A percentile compares a stretch with the other conserved stretches of the same genome.
These are phyloP conservation scores for Chaetothyriales sp. DNA, from an alignment of 2,329 filamentous ascomycete genomes.

Conservation along the genomic window DNA sequence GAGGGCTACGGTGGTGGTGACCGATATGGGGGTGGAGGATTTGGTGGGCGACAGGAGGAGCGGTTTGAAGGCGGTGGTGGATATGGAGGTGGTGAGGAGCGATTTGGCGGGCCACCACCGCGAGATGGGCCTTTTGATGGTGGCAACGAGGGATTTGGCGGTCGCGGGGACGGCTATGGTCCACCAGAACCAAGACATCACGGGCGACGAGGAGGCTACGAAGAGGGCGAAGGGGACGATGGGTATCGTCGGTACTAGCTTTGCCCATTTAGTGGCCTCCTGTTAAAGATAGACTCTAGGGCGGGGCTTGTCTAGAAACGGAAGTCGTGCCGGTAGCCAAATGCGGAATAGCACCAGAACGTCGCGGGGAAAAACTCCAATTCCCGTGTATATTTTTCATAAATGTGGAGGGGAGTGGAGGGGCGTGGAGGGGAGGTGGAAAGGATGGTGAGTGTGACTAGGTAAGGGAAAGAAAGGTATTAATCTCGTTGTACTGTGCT, in stretches of 20 bases:
- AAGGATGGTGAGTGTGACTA: background rate
- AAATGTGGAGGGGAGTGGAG: background rate
- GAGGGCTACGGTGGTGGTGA: background rate
- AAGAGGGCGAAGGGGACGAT: conserved; percentile 1
- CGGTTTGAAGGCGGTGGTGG: background rate
- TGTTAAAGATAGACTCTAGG: background rate
- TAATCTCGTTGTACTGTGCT: background rate
- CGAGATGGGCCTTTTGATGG: conserved; percentile 3
- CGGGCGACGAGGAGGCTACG: conserved; percentile 1
- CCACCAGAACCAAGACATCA: conserved; percentile 11
- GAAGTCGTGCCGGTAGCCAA: background rate
- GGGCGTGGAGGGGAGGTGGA: background rate
- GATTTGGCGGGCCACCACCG: background rate
- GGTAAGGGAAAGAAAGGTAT: background rate
- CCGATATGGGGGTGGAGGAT: background rate
- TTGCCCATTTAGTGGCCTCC: too few species aligned
- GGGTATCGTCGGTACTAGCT: conserved; percentile 1
- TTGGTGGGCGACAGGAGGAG: too few species aligned
- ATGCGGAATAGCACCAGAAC: background rate
- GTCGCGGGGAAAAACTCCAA: background rate
- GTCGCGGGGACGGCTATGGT: conserved; percentile 13
- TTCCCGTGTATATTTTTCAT: background rate
- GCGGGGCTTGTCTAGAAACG: background rate
- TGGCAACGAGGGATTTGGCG: conserved; percentile 8
- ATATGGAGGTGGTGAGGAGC: background rate